Evolutionary conservation across 345 rosid genomes (phyloP).

Genomic region (Noccaea bulbosa): DNA sequence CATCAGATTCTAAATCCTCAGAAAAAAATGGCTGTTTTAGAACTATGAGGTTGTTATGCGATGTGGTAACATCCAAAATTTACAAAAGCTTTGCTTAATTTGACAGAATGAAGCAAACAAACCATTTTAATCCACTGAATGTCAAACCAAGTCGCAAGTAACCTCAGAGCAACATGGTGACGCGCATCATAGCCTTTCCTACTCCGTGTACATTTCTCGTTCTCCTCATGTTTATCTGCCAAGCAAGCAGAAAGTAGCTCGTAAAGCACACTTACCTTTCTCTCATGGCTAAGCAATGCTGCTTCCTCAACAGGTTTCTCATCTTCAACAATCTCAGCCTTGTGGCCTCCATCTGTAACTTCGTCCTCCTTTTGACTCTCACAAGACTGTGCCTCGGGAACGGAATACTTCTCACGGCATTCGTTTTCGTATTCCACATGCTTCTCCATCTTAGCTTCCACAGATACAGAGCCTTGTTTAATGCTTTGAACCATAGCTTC

Average conservation of each 20-base stretch:
- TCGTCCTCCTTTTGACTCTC: constrained; percentile 6
- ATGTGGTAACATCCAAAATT: neutral
- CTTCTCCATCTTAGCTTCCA: constrained; percentile 70
- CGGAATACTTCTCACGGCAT: constrained; percentile 67
- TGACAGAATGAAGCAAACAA: constrained; percentile 35
- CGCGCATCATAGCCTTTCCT: constrained; percentile 96
- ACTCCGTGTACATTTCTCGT: constrained; percentile 48
- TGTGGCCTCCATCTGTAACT: neutral
- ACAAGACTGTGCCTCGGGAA: constrained; percentile 49
- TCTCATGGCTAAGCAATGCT: constrained; percentile 63
- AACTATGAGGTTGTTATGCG: neutral
- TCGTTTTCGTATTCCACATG: constrained; percentile 68
- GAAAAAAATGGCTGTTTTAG: constrained; percentile 4
- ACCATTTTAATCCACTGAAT: constrained; percentile 88
- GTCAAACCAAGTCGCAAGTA: constrained; percentile 86
- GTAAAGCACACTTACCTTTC: constrained; percentile 77
- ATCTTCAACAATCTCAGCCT: constrained; percentile 38
- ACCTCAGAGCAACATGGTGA: constrained; percentile 83
- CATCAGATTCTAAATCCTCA: neutral
- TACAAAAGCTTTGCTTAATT: neutral
- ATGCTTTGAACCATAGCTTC: constrained; percentile 59
- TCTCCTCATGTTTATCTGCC: constrained; percentile 63
- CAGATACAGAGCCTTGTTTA: constrained; percentile 56
- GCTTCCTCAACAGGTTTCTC: constrained; percentile 67
- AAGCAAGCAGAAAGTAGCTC: constrained; percentile 94